Evolutionary conservation across 495 filamentous ascomycete genomes (phyloP).

Genomic region (Aspergillus bertholletiae): DNA sequence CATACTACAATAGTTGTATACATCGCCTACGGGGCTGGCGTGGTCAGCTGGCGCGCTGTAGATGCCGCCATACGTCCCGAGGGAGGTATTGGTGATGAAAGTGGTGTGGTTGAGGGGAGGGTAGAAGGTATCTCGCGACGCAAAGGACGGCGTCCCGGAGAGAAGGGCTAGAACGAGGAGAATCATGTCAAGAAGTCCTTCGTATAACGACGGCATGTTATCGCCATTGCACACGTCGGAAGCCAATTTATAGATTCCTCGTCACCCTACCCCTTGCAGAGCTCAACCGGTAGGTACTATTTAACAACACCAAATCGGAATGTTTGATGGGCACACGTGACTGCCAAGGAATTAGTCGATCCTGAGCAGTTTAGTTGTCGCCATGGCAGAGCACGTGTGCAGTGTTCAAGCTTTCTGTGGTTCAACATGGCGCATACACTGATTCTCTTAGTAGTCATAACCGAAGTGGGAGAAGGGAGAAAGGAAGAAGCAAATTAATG

Average conservation of each 20-base stretch:
- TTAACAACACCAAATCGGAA: no score
- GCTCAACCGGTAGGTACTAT: no score
- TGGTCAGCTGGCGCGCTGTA: constrained; percentile 31
- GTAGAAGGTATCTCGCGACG: constrained; percentile 35
- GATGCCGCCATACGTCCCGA: constrained; percentile 40
- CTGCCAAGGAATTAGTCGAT: no score
- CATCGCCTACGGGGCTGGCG: constrained; percentile 25
- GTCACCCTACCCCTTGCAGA: background rate
- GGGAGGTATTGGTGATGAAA: constrained; percentile 35
- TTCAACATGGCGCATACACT: background rate
- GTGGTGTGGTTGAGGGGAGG: constrained; percentile 36
- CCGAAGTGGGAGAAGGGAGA: no score
- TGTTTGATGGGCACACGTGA: no score
- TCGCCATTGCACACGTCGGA: background rate
- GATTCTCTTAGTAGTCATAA: no score
- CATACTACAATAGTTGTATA: constrained; percentile 44
- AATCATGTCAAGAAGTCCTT: constrained; percentile 8
- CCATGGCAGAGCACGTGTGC: background rate
- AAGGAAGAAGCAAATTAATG: no score
- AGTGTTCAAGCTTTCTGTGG: background rate
- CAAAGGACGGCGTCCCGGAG: background rate
- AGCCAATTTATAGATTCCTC: background rate
- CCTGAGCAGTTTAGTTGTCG: no score
- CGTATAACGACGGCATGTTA: constrained; percentile 3
- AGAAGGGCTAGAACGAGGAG: background rate